These are phyloP conservation scores for Acorus calamus DNA, from an alignment of 106 monocot genomes.

Conservation along the genomic window DNA sequence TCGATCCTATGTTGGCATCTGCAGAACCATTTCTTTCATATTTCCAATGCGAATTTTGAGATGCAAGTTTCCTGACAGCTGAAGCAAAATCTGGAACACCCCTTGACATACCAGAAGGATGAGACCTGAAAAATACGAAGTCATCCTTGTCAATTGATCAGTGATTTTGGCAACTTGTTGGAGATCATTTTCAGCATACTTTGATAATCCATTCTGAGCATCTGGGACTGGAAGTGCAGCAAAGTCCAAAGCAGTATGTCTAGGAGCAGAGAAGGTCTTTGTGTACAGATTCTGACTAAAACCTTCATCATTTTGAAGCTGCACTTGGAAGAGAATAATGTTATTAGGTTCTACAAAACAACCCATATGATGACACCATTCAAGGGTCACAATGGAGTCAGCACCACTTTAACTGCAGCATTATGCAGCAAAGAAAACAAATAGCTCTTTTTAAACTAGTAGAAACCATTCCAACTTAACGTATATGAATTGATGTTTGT, in stretches of 20 bases:
- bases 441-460: too few species aligned
- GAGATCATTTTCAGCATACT: slow-evolving; percentile 6
- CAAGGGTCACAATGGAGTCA: too few species aligned
- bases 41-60: slow-evolving; percentile 17
- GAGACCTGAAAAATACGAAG: background rate
- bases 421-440: too few species aligned
- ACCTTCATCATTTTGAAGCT: slow-evolving; percentile 34
- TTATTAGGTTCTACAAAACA: background rate
- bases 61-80: slow-evolving; percentile 18
- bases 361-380: background rate
- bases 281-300: slow-evolving; percentile 9
- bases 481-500: too few species aligned
- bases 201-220: slow-evolving; percentile 17
- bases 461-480: too few species aligned
- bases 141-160: background rate
- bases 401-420: too few species aligned
- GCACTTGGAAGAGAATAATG: background rate
- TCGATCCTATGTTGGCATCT: background rate
- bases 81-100: slow-evolving; percentile 22
- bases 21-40: slow-evolving; percentile 27
- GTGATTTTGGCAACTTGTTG: slow-evolving; percentile 3
- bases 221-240: slow-evolving; percentile 20
- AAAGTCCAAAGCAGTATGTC: slow-evolving; percentile 17
- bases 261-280: slow-evolving; percentile 8
- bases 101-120: slow-evolving; percentile 2